Conservation (phyloP, 768 basidiomycete genomes). For the Rhizopogon vesiculosus region DNA sequence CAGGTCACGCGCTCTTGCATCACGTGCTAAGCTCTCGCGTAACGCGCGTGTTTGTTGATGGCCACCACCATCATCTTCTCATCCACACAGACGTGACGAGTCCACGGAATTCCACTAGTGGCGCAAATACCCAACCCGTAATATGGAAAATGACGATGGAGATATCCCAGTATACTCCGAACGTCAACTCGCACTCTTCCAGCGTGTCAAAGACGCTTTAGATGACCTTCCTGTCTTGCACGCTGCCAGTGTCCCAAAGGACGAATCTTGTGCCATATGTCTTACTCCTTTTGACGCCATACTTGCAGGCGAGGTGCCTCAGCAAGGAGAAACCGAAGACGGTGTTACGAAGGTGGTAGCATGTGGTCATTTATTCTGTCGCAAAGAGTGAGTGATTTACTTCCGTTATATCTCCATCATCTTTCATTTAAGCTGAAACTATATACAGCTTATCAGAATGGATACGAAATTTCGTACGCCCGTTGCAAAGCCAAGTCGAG, state of each 20-base stretch:
- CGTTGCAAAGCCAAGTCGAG: neutral
- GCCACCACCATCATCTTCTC: constrained; percentile 7
- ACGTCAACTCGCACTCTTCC: constrained; percentile 8
- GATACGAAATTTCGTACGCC: constrained; percentile 52
- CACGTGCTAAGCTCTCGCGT: constrained; percentile 6
- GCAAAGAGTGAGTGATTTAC: constrained; percentile 47
- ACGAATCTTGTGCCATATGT: constrained; percentile 67
- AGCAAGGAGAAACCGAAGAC: constrained; percentile 14
- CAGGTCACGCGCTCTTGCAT: neutral
- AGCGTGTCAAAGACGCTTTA: constrained; percentile 34
- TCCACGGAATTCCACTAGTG: neutral
- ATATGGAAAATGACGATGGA: constrained; percentile 8
- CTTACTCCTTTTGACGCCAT: constrained; percentile 46
- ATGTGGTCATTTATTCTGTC: constrained; percentile 68
- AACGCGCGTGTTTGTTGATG: constrained; percentile 10
- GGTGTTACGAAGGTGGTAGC: constrained; percentile 51
- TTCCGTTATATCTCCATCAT: neutral
- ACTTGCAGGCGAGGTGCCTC: constrained; percentile 21
- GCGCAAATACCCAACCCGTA: neutral
- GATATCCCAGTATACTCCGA: constrained; percentile 13
- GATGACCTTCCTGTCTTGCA: constrained; percentile 40
- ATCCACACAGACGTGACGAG: constrained; percentile 1
- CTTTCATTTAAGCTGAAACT: neutral
- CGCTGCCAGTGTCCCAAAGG: constrained; percentile 34
- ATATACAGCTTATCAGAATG: constrained; percentile 54